These are phyloP conservation scores for Amyloporia xantha DNA, from an alignment of 768 basidiomycete genomes.

Conservation along the genomic window DNA sequence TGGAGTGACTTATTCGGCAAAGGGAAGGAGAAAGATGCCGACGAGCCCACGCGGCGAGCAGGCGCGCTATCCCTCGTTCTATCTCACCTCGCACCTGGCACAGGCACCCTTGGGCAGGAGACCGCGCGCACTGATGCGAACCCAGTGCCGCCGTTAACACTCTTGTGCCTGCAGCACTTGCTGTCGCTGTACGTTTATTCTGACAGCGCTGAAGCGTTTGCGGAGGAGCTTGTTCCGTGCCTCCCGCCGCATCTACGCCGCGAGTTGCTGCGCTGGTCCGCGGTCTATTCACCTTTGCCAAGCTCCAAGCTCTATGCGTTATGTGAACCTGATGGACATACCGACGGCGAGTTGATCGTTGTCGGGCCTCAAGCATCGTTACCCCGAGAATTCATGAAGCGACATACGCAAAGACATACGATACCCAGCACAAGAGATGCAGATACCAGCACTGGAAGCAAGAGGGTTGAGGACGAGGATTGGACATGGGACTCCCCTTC, in stretches of 20 bases:
- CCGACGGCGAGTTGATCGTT: constrained; percentile 58
- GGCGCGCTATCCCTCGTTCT: constrained; percentile 51
- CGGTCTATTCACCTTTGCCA: constrained; percentile 51
- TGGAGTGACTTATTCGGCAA: constrained; percentile 36
- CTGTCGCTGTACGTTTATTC: constrained; percentile 26
- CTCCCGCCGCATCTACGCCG: constrained; percentile 56
- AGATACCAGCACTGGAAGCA: not conserved
- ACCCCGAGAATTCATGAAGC: constrained; percentile 35
- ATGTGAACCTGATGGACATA: constrained; percentile 43
- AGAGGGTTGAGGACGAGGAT: constrained; percentile 2
- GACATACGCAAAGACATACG: not conserved
- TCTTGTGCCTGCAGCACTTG: constrained; percentile 51
- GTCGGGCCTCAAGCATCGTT: constrained; percentile 47
- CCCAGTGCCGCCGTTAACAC: constrained; percentile 42
- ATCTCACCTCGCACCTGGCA: constrained; percentile 23
- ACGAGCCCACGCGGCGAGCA: constrained; percentile 39
- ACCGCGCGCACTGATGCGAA: constrained; percentile 9
- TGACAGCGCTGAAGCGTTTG: constrained; percentile 35
- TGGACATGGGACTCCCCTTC: constrained; percentile 15
- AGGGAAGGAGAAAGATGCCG: constrained; percentile 18
- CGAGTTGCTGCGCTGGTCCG: constrained; percentile 50
- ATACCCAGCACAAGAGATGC: not conserved
- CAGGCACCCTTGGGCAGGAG: not conserved
- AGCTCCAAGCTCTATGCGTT: constrained; percentile 43
- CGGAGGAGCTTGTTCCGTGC: constrained; percentile 37